phyloP scores from a whole-genome alignment of 805 yeast species.

The Saccharomycopsis schoenii region DNA sequence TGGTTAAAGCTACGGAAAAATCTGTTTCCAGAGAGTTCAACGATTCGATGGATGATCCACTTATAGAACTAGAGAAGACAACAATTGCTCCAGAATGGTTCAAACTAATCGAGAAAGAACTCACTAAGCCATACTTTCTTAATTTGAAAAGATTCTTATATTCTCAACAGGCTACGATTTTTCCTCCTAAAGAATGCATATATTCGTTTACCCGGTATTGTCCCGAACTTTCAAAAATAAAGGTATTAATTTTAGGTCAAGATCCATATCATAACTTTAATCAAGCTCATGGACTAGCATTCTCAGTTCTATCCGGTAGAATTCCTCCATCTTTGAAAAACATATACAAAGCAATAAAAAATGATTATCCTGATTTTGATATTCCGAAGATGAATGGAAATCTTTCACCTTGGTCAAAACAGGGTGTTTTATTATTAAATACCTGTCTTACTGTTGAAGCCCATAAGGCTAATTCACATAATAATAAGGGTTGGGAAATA shows the following conservation, averaged over 20 bases:
- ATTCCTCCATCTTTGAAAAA: constrained; percentile 88
- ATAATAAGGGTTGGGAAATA: constrained; percentile 84
- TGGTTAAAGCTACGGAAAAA: neutral
- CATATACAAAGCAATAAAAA: constrained; percentile 68
- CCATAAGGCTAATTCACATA: constrained; percentile 88
- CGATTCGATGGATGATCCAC: constrained; percentile 19
- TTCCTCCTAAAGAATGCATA: constrained; percentile 69
- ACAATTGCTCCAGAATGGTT: constrained; percentile 78
- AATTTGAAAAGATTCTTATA: constrained; percentile 43
- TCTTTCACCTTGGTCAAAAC: constrained; percentile 72
- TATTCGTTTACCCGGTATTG: constrained; percentile 91
- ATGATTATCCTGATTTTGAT: constrained; percentile 60
- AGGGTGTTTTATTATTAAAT: constrained; percentile 82
- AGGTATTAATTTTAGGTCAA: constrained; percentile 82
- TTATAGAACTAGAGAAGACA: constrained; percentile 57
- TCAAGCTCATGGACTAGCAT: constrained; percentile 96
- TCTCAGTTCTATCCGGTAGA: constrained; percentile 57
- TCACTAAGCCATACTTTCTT: constrained; percentile 79
- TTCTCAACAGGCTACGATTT: constrained; percentile 39
- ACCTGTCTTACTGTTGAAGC: constrained; percentile 87
- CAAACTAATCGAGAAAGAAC: constrained; percentile 50
- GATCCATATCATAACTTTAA: constrained; percentile 91
- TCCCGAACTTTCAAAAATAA: constrained; percentile 55
- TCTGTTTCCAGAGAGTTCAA: constrained; percentile 29
- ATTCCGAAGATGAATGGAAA: constrained; percentile 55